Evolutionary conservation across 164 flowering plant species (phyloP).

Genomic region (Paratinospora sagittata): DNA sequence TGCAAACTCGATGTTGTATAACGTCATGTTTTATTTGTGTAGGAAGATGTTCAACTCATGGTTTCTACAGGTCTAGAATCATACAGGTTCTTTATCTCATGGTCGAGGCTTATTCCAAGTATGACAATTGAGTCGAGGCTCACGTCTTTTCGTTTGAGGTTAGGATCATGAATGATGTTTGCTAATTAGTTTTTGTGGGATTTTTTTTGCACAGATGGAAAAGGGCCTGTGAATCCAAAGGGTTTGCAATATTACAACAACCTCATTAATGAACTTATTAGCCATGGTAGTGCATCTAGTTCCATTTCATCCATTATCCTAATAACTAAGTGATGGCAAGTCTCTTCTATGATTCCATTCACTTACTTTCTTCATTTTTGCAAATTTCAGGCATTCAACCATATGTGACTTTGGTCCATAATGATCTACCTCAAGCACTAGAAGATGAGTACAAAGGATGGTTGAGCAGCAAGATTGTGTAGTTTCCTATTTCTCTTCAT

Average conservation of each 20-base stretch:
- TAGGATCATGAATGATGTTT: neutral
- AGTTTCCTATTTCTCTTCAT: conserved; percentile 9
- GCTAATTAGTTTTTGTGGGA: neutral
- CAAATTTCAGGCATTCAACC: conserved; percentile 53
- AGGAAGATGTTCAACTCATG: conserved; percentile 23
- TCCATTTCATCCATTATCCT: neutral
- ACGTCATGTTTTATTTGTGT: neutral
- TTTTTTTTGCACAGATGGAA: conserved; percentile 47
- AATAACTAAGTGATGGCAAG: neutral
- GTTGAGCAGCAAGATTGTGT: conserved; percentile 54
- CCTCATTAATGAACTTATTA: conserved; percentile 52
- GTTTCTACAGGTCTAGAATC: conserved; percentile 14
- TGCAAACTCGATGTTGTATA: neutral
- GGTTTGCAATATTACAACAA: conserved; percentile 69
- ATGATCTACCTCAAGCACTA: conserved; percentile 65
- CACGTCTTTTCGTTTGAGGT: neutral
- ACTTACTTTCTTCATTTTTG: neutral
- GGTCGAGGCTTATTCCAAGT: conserved; percentile 21
- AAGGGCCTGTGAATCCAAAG: conserved; percentile 62
- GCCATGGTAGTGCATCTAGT: conserved; percentile 27
- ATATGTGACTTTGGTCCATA: conserved; percentile 45
- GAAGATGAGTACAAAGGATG: conserved; percentile 82
- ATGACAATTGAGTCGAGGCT: neutral
- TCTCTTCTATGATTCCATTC: neutral
- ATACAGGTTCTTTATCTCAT: conserved; percentile 20